Percentiles rank a stretch among this genome's conserved stretches.
These are phyloP conservation scores for Flaveria floridana DNA, from an alignment of 140 eudicot species.

Conservation along the genomic window DNA sequence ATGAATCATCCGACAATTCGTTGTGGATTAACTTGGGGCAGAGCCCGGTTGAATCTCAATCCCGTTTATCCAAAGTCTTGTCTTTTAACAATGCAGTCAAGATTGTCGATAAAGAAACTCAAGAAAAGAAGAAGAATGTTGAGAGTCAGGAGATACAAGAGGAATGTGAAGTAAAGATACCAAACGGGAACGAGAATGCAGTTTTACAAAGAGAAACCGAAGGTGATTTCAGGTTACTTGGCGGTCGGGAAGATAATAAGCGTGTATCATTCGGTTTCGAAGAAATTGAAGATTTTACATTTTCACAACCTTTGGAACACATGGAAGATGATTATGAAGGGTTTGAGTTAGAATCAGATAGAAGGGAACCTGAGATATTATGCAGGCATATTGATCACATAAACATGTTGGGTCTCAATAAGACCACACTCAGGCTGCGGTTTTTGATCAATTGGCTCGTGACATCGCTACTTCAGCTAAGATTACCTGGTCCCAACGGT, in stretches of 20 bases:
- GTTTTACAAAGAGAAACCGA: constrained; percentile 95
- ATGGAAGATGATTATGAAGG: constrained; percentile 65
- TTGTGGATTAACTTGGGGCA: constrained; percentile 94
- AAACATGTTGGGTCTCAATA: constrained; percentile 84
- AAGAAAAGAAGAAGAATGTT: constrained; percentile 22
- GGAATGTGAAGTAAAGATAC: constrained; percentile 39
- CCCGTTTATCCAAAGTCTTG: constrained; percentile 42
- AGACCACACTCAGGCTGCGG: constrained; percentile 74
- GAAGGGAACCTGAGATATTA: constrained; percentile 77
- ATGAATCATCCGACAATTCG: constrained; percentile 86
- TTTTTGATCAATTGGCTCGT: constrained; percentile 95
- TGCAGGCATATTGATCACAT: constrained; percentile 89
- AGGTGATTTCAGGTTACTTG: constrained; percentile 82
- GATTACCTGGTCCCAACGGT: constrained; percentile 53
- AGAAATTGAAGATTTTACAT: constrained; percentile 40
- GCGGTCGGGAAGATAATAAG: constrained; percentile 63
- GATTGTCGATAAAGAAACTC: background rate
- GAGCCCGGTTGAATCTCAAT: constrained; percentile 65
- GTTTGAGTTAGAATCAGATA: constrained; percentile 55
- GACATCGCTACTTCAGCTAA: constrained; percentile 80
- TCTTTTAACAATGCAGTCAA: constrained; percentile 66
- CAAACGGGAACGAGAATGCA: constrained; percentile 46
- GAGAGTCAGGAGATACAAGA: constrained; percentile 53
- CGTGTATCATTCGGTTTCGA: constrained; percentile 84
- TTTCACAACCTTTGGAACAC: constrained; percentile 33